phyloP scores from a whole-genome alignment of 2,329 filamentous ascomycete species.

The Parasarocladium wereldwijsianum region DNA sequence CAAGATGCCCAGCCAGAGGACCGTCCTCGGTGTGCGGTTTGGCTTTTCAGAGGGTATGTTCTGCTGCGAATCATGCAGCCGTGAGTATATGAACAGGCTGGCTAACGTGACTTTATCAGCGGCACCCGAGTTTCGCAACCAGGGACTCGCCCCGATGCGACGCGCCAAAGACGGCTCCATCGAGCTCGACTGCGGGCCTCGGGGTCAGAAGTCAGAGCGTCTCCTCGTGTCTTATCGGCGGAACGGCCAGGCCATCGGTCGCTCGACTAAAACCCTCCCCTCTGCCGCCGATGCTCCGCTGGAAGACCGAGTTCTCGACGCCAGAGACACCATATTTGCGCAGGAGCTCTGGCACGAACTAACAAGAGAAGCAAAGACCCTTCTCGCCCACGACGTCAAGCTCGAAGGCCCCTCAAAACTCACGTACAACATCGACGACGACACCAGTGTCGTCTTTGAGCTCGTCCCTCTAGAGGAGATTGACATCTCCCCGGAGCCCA shows the following conservation, averaged over 20 bases:
- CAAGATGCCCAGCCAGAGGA: slow-evolving; percentile 55
- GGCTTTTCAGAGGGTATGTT: slow-evolving; percentile 65
- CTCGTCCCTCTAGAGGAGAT: slow-evolving; percentile 43
- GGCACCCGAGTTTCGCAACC: slow-evolving; percentile 43
- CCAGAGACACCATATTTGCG: slow-evolving; percentile 65
- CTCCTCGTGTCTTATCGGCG: slow-evolving; percentile 54
- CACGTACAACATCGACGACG: slow-evolving; percentile 35
- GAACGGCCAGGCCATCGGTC: slow-evolving; percentile 42
- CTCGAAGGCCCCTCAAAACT: slow-evolving; percentile 41
- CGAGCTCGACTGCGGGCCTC: slow-evolving; percentile 49
- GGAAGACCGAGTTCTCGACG: slow-evolving; percentile 56
- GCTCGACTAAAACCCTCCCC: slow-evolving; percentile 33
- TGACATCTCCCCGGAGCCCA: slow-evolving; percentile 20
- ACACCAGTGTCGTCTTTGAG: slow-evolving; percentile 47
- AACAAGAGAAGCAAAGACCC: slow-evolving; percentile 60
- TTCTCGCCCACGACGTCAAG: slow-evolving; percentile 57
- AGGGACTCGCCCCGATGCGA: slow-evolving; percentile 68
- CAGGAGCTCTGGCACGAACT: slow-evolving; percentile 88
- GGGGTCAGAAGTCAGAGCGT: slow-evolving; percentile 37
- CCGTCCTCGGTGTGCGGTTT: slow-evolving; percentile 72
- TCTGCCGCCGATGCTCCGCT: slow-evolving; percentile 38
- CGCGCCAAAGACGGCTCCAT: slow-evolving; percentile 62
- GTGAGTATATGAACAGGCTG: slow-evolving; percentile 1
- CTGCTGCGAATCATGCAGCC: slow-evolving; percentile 4
- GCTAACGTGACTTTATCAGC: slow-evolving; percentile 25